phyloP scores from a whole-genome alignment of 2,329 filamentous ascomycete species.

The Ophiostoma australiae region DNA sequence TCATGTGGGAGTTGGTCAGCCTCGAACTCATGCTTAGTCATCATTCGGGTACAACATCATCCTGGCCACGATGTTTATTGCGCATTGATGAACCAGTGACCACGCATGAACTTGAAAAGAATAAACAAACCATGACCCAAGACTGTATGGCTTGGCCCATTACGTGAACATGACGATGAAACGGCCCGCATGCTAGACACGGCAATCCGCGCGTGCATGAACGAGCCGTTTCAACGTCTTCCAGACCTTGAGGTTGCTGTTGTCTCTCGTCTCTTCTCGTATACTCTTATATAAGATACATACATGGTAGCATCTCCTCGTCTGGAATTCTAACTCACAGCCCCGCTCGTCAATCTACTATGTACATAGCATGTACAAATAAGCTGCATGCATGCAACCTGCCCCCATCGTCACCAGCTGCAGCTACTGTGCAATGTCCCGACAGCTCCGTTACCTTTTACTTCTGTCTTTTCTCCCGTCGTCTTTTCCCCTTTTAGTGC shows the following conservation, averaged over 20 bases:
- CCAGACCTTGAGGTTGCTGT: neutral
- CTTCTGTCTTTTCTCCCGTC: neutral
- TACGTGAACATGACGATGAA: neutral
- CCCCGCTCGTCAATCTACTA: neutral
- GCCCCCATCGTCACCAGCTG: neutral
- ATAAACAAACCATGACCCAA: too few species aligned
- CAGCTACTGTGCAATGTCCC: conserved; percentile 8
- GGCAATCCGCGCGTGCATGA: conserved; percentile 1
- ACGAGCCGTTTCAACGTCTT: neutral
- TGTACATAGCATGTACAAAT: neutral
- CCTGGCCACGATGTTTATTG: neutral
- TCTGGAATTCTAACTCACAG: neutral
- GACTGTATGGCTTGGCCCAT: neutral
- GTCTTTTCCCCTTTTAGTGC: neutral
- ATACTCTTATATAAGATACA: neutral
- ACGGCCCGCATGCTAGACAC: neutral
- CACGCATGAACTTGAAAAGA: neutral
- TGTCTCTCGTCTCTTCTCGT: neutral
- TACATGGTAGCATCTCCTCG: neutral
- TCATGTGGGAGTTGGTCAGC: neutral
- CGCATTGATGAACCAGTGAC: neutral
- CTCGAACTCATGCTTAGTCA: neutral
- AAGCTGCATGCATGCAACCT: neutral
- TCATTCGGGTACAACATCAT: neutral
- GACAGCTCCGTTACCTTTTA: neutral